Percentiles rank a stretch among this genome's conserved stretches.
These are phyloP conservation scores for Kwoniella dejecticola DNA, from an alignment of 768 basidiomycete species.

Conservation along the genomic window DNA sequence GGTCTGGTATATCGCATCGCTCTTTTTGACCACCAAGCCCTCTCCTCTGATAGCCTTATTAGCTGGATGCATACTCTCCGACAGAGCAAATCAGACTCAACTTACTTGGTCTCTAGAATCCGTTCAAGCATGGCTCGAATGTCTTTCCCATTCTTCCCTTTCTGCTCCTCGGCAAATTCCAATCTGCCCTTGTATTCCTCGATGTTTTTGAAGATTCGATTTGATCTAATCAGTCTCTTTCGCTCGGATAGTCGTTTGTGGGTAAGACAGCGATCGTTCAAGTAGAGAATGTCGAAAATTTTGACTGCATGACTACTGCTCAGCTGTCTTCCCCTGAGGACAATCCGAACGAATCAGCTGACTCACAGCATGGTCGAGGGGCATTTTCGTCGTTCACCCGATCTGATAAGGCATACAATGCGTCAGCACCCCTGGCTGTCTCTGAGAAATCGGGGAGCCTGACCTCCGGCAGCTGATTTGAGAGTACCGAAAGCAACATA, in stretches of 20 bases:
- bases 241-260: slow-evolving; percentile 72
- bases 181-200: slow-evolving; percentile 70
- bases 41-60: slow-evolving; percentile 65
- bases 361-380: slow-evolving; percentile 88
- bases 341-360: not conserved
- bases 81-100: not conserved
- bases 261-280: slow-evolving; percentile 71
- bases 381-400: slow-evolving; percentile 60
- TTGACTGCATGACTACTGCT: slow-evolving; percentile 66
- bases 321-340: not conserved
- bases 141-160: slow-evolving; percentile 77
- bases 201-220: slow-evolving; percentile 36
- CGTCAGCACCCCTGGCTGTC: no score
- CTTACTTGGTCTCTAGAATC: slow-evolving; percentile 68
- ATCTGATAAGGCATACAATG: slow-evolving; percentile 52
- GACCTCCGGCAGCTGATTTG: slow-evolving; percentile 88
- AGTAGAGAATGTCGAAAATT: slow-evolving; percentile 88
- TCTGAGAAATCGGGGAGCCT: no score
- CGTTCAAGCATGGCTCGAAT: slow-evolving; percentile 77
- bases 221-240: slow-evolving; percentile 70
- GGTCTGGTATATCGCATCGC: slow-evolving; percentile 73
- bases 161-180: slow-evolving; percentile 72
- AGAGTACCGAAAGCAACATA: slow-evolving; percentile 90
- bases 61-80: no score
- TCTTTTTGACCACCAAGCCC: slow-evolving; percentile 89